Base-by-base conservation (phyloP, 2,329 filamentous ascomycete genomes). In the Epichloe baconii region DNA sequence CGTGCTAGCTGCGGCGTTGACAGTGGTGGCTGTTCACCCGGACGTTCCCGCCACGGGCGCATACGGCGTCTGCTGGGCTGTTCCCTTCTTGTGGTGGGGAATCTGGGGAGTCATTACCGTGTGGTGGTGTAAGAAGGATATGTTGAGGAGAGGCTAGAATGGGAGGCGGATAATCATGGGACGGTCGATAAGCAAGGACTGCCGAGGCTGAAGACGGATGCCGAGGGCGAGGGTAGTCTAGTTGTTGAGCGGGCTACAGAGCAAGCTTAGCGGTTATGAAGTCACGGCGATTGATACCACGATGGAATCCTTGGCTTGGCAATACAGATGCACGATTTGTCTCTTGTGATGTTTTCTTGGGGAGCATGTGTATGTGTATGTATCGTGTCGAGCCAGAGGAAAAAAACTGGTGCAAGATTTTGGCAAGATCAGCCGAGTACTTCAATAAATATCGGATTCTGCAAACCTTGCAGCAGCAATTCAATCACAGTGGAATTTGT, bases 31-130 rank as follows among this genome's bases (percentile, higher is more conserved):
- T 14, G 61, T 68, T 26, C 59, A 66, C 4, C 64, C 61, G 7
- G 53, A 54, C 2, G 62, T 70, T 5, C 67, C 67, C 7, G 64
- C 64, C 6, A 64, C 64, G 3, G 66, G 37, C 6, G 63, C 66
- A 1, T 70, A 70, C 48, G 67, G 67, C 41, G 52, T 70, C 12
- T 66, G 65, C 53, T 70, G 67, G 67, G 62, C 65, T 8, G 66
- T 68, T n/a, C 67, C 67, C 1, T 70, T 70, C 47, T 48, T 69
- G 6, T 70, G 66, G 66, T 58, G 59, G 17, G 54, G 49, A 4
- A 5, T 68, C 5, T 70, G 67, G 67, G 65, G 61, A 3, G 40
- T 57, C 41, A 64, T 68, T 23, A 62, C 65, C 4, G 62, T 68
- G 31, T 50, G 54, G 34, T 67, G 64, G 67, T 69, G 67, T 50